These are phyloP conservation scores for Clavariopsis aquatica DNA, from an alignment of 495 filamentous ascomycete genomes.

Conservation along the genomic window DNA sequence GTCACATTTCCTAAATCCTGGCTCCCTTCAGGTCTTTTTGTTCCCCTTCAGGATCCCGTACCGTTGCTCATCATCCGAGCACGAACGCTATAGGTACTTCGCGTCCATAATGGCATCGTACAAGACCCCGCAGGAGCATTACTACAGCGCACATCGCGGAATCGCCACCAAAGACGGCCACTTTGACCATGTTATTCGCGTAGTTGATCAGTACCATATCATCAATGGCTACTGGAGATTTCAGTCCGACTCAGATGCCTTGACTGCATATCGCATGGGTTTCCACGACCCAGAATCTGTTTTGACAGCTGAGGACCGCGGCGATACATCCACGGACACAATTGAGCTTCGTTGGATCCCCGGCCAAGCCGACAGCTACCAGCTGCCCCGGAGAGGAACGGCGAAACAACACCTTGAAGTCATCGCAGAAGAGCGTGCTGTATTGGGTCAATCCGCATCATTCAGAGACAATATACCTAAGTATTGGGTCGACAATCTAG, in stretches of 20 bases:
- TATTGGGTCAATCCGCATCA: neutral
- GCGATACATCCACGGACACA: neutral
- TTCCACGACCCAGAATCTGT: constrained; percentile 14
- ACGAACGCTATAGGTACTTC: neutral
- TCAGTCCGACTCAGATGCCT: constrained; percentile 5
- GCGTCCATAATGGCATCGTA: neutral
- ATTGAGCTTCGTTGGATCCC: constrained; percentile 13
- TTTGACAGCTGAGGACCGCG: neutral
- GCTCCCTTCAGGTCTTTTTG: neutral
- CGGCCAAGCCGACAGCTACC: constrained; percentile 9
- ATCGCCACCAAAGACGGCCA: neutral
- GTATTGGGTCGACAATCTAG: constrained; percentile 1
- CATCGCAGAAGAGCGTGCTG: constrained; percentile 2
- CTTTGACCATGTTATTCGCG: neutral
- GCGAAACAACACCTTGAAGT: constrained; percentile 8
- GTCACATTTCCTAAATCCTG: neutral
- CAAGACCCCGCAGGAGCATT: neutral
- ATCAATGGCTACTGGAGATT: constrained; percentile 22
- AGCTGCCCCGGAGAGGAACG: neutral
- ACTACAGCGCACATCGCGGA: neutral
- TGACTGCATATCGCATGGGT: neutral
- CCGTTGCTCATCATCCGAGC: neutral
- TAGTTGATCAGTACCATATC: neutral
- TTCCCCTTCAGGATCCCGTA: neutral
- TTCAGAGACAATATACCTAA: neutral